Evolutionary conservation across 1,284 basidiomycete genomes (phyloP).

Genomic region (Boletus subluridellus): DNA sequence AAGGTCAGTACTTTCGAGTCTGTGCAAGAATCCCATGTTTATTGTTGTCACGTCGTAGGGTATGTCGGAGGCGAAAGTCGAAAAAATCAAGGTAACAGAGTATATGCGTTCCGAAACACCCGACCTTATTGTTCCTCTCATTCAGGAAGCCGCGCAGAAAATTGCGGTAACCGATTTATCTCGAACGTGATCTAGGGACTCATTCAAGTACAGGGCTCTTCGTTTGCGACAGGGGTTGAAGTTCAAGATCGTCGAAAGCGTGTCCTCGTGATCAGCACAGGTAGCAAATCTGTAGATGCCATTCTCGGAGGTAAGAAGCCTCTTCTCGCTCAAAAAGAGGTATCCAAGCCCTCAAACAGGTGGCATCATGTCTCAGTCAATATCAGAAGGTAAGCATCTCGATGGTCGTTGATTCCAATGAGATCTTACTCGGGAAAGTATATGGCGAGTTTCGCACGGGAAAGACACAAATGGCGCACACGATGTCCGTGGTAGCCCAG

Average conservation of each 20-base stretch:
- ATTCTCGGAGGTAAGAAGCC: constrained; percentile 71
- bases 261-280: constrained; percentile 79
- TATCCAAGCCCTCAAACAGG: constrained; percentile 41
- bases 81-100: constrained; percentile 79
- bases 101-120: constrained; percentile 26
- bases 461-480: constrained; percentile 91
- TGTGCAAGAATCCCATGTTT: constrained; percentile 3
- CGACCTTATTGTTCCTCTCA: not conserved
- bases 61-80: constrained; percentile 89
- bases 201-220: constrained; percentile 60
- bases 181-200: not conserved
- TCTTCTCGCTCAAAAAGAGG: not conserved
- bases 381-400: constrained; percentile 70
- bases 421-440: constrained; percentile 40
- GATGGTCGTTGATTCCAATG: not conserved
- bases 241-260: constrained; percentile 79
- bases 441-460: constrained; percentile 82
- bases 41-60: constrained; percentile 45
- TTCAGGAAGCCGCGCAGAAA: constrained; percentile 81
- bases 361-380: constrained; percentile 85
- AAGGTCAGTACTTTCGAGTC: constrained; percentile 54
- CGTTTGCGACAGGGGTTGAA: constrained; percentile 87
- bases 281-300: constrained; percentile 85
- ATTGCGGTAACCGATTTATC: constrained; percentile 52
- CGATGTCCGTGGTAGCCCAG: constrained; percentile 85